phyloP scores from a whole-genome alignment of 371 early-diverging fungal species.

The Rhizopus arrhizus region DNA sequence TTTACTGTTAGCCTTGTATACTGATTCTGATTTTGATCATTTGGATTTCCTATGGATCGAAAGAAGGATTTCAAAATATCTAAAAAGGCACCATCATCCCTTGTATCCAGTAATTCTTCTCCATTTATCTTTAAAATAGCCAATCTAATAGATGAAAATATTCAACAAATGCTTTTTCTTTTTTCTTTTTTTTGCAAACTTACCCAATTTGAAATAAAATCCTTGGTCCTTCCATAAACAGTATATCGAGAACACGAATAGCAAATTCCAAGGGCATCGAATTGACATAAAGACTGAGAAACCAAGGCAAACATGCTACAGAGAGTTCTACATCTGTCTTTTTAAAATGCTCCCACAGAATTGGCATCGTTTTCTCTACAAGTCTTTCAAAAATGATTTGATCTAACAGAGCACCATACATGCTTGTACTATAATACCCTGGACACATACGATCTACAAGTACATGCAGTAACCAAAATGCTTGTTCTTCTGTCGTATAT shows the following conservation, averaged over 20 bases:
- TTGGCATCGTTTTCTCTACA: slow-evolving; percentile 77
- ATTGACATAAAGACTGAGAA: slow-evolving; percentile 92
- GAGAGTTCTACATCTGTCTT: slow-evolving; percentile 91
- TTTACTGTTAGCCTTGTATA: slow-evolving; percentile 52
- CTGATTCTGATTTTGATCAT: slow-evolving; percentile 54
- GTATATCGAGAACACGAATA: slow-evolving; percentile 90
- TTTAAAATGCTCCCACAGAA: slow-evolving; percentile 78
- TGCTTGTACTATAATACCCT: slow-evolving; percentile 94
- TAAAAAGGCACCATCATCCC: slow-evolving; percentile 93
- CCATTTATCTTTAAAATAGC: slow-evolving; percentile 93
- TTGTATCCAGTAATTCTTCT: slow-evolving; percentile 76
- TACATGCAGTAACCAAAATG: slow-evolving; percentile 91
- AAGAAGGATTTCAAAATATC: slow-evolving; percentile 79
- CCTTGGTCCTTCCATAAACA: slow-evolving; percentile 93
- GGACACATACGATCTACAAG: slow-evolving; percentile 90
- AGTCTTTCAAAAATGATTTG: slow-evolving; percentile 91
- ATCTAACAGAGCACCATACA: slow-evolving; percentile 96
- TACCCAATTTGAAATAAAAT: slow-evolving; percentile 91
- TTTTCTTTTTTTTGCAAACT: slow-evolving; percentile 13
- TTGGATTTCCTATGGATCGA: slow-evolving; percentile 64
- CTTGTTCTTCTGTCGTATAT: slow-evolving; percentile 94
- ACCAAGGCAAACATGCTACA: slow-evolving; percentile 95
- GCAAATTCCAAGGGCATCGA: slow-evolving; percentile 90
- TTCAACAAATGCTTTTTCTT: neutral
- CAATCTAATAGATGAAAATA: slow-evolving; percentile 22